Conservation (phyloP, 495 filamentous ascomycete genomes). For the Podospora bellae-mahoneyi region DNA sequence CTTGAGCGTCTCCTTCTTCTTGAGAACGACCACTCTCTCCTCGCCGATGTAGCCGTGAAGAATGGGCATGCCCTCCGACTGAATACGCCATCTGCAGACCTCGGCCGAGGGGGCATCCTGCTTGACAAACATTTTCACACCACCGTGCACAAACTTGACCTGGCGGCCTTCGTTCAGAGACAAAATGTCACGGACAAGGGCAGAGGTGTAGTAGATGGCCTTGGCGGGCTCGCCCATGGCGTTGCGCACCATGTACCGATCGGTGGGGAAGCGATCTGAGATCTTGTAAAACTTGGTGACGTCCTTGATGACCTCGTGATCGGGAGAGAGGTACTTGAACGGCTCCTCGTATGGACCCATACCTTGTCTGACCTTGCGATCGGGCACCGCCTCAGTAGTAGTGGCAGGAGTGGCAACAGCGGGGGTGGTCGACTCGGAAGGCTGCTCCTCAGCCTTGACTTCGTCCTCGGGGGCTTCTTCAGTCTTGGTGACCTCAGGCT, state of each 20-base stretch:
- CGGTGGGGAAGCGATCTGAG: constrained; percentile 74
- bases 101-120: constrained; percentile 83
- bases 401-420: constrained; percentile 16
- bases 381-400: constrained; percentile 13
- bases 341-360: constrained; percentile 70
- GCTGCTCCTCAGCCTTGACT: constrained; percentile 21
- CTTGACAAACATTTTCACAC: constrained; percentile 97
- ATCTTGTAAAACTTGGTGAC: constrained; percentile 82
- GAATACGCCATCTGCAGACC: constrained; percentile 90
- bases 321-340: constrained; percentile 77
- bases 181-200: constrained; percentile 79
- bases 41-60: constrained; percentile 84
- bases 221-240: constrained; percentile 74
- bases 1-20: constrained; percentile 69
- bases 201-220: constrained; percentile 91
- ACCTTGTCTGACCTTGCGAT: constrained; percentile 36
- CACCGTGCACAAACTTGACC: constrained; percentile 93
- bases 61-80: constrained; percentile 86
- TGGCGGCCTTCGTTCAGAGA: constrained; percentile 77
- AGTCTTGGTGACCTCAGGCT: not conserved
- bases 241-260: constrained; percentile 95
- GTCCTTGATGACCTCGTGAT: constrained; percentile 67
- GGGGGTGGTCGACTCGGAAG: constrained; percentile 21
- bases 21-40: constrained; percentile 67
- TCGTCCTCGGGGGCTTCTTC: constrained; percentile 11